Evolutionary conservation across 2,329 filamentous ascomycete species (phyloP), one percentile per base, ranked within the genome.

Genomic region (Diaporthe destruens): DNA sequence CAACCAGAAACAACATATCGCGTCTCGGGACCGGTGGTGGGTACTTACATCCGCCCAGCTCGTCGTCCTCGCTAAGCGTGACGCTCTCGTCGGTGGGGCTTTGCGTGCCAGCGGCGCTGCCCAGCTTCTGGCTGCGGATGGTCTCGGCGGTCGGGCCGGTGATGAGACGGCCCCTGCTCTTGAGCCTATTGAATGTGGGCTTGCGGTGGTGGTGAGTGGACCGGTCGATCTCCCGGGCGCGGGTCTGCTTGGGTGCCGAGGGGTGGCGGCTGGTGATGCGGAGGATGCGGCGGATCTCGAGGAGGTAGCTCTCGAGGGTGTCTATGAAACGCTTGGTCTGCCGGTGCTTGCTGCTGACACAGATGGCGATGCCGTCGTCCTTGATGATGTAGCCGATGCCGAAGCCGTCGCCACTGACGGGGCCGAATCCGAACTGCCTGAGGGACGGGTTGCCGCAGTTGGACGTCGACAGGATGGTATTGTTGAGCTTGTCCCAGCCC

Each of bases 301-400:
- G 86, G 65, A 98, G 89, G 81, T 98, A 99, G 74, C 90, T 92
- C 81, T 98, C 96, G 2, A 98, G 85, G 0, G 94, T 94, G 78
- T 97, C 94, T 74, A 98, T 91, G 79, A 96, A 97, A 7, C 96
- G 92, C 77, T 91, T 91, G 0, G 96, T 99, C 84, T 99, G 96
- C 53, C 96, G 87, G 81, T 99, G 96, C 83, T 98, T 98, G 79
- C 93, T 96, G 18, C 92, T 93, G 0, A 95, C 95, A 81, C 96
- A 98, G 74, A 99, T 96, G 59, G 92, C 94, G 74, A 98, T 93
- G 63, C 90, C 89, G 68, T 96, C 94, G 76, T 97, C 94, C 83
- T 99, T 99, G 88, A 99, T 98, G 79, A 99, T 98, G 84, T 99
- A 99, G 2, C 96, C 96, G 71, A 99, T 98, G 39, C 96, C 96